phyloP scores from a whole-genome alignment of 2,329 filamentous ascomycete species.

The Hypoxylon sp. region DNA sequence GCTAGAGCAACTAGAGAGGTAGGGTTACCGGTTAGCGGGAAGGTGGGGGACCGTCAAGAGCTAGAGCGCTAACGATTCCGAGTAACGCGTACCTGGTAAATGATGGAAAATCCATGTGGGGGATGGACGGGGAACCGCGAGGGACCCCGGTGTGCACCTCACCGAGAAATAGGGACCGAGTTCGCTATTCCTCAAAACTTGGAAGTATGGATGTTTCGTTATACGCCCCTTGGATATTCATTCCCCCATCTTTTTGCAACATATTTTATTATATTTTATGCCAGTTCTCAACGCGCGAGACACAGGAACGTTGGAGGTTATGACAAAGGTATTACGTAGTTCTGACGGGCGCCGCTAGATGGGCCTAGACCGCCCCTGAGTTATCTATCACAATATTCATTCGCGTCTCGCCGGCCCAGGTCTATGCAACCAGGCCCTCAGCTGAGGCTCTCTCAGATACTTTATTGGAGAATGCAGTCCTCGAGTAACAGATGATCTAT shows the following conservation, averaged over 20 bases:
- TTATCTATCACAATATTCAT: slow-evolving; percentile 31
- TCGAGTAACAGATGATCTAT: slow-evolving; percentile 43
- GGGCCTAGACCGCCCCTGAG: slow-evolving; percentile 33
- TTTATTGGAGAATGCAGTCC: slow-evolving; percentile 41
- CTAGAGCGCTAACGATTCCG: slow-evolving; percentile 35
- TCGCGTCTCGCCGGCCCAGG: slow-evolving; percentile 30
- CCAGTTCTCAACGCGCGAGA: not conserved
- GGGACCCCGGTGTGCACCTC: slow-evolving; percentile 19
- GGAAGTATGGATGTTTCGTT: not conserved
- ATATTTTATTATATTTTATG: slow-evolving; percentile 7
- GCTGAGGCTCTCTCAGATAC: slow-evolving; percentile 32
- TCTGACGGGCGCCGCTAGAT: slow-evolving; percentile 32
- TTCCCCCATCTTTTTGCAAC: slow-evolving; percentile 11
- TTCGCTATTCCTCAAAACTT: slow-evolving; percentile 19
- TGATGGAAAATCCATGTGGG: slow-evolving; percentile 25
- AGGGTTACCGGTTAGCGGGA: slow-evolving; percentile 14
- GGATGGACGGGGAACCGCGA: slow-evolving; percentile 14
- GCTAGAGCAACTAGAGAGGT: not conserved
- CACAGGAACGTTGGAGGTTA: slow-evolving; percentile 4
- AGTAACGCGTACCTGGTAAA: slow-evolving; percentile 40
- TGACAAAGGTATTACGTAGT: slow-evolving; percentile 33
- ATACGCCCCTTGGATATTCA: slow-evolving; percentile 14
- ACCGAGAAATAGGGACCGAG: slow-evolving; percentile 26
- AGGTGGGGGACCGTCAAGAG: slow-evolving; percentile 20
- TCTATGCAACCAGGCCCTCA: slow-evolving; percentile 40